phyloP scores from a whole-genome alignment of 2,329 filamentous ascomycete genomes.

The Penicillium sp. region DNA sequence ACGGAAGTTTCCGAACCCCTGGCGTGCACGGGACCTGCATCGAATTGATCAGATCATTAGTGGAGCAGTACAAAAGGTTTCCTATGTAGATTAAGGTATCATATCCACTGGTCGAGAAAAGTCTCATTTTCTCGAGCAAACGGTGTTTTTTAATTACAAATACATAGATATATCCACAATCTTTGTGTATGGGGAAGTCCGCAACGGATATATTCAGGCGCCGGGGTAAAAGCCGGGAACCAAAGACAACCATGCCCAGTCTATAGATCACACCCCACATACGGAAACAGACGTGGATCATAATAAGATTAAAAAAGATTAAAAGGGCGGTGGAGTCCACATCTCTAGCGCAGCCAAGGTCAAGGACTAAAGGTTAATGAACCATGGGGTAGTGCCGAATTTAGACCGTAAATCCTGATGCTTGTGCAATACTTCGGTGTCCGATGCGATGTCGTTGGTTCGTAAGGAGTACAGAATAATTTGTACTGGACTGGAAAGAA shows the following conservation, averaged over 20 bases:
- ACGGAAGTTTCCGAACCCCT: not conserved
- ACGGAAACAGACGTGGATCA: not conserved
- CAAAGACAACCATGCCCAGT: not conserved
- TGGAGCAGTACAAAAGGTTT: not conserved
- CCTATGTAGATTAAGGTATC: not conserved
- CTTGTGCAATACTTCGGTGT: not conserved
- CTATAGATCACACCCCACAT: not conserved
- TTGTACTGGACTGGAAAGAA: not conserved
- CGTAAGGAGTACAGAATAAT: not conserved
- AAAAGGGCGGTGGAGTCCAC: not conserved
- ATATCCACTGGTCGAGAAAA: not conserved
- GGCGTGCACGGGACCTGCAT: not conserved
- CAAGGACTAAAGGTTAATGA: not conserved
- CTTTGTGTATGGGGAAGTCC: not conserved
- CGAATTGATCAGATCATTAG: not conserved
- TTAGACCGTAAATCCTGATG: not conserved
- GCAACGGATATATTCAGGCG: not conserved
- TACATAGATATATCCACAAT: not conserved
- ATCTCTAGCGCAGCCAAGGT: constrained; percentile 3
- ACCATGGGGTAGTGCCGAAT: not conserved
- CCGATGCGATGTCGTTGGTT: not conserved
- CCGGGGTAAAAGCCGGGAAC: not conserved
- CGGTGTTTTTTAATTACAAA: too few species aligned
- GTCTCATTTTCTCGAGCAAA: not conserved
- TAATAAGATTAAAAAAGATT: not conserved